Evolutionary conservation across 768 basidiomycete species (phyloP).

Genomic region (Dentipellis sp.): DNA sequence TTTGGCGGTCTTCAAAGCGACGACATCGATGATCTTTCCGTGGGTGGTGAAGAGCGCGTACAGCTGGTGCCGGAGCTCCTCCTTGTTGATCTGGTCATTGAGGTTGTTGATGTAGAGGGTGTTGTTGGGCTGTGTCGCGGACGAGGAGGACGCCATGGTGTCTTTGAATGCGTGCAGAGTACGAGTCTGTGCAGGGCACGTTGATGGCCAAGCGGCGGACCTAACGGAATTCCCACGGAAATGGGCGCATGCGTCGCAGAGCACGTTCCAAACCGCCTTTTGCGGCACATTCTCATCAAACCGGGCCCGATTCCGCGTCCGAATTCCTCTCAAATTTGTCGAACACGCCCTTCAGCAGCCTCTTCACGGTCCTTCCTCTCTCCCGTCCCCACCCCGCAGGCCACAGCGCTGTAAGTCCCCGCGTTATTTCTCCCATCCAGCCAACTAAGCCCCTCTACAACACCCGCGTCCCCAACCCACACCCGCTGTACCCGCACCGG

Average conservation of each 20-base stretch:
- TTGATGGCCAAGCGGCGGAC: background rate
- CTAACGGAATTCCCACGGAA: no score
- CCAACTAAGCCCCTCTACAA: background rate
- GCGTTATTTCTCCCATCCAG: background rate
- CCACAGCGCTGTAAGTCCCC: background rate
- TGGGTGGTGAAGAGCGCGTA: constrained; percentile 89
- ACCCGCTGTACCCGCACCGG: background rate
- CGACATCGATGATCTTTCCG: constrained; percentile 88
- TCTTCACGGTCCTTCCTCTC: background rate
- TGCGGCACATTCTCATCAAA: no score
- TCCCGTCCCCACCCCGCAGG: background rate
- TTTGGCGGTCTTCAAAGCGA: constrained; percentile 77
- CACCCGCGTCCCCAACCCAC: background rate
- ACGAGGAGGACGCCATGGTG: constrained; percentile 35
- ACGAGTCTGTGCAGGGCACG: constrained; percentile 1
- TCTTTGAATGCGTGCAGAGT: background rate
- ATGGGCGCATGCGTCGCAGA: no score
- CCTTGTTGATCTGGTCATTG: constrained; percentile 88
- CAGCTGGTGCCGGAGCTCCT: constrained; percentile 75
- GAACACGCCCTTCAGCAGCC: no score
- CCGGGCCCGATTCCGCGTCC: no score
- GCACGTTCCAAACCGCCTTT: no score
- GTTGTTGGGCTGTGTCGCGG: constrained; percentile 61
- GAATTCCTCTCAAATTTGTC: no score
- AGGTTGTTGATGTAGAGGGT: constrained; percentile 92